phyloP scores from a whole-genome alignment of 306 rosid species.

The Cicer judaicum region DNA sequence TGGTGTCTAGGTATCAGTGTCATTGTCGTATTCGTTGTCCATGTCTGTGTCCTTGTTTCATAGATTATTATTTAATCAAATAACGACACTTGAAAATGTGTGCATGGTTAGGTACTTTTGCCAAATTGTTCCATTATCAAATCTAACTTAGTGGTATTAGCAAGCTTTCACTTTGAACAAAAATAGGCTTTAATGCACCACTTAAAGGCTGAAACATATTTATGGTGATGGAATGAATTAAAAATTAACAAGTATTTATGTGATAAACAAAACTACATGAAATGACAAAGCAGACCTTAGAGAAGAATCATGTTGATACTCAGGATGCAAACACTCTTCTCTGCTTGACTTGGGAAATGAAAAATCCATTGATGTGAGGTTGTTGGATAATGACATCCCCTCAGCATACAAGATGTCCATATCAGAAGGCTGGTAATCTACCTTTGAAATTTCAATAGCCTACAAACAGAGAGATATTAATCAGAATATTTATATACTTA shows the following conservation, averaged over 20 bases:
- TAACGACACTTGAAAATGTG: neutral
- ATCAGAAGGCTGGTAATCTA: constrained; percentile 72
- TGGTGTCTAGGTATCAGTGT: no score
- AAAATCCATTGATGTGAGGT: constrained; percentile 68
- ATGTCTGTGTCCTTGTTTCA: no score
- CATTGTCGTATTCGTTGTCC: no score
- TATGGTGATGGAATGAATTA: neutral
- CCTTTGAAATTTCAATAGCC: constrained; percentile 83
- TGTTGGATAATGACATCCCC: constrained; percentile 70
- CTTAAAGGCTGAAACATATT: neutral
- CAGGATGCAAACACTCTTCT: constrained; percentile 49
- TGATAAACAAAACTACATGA: neutral
- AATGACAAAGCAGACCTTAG: constrained; percentile 54
- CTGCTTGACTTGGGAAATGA: constrained; percentile 53
- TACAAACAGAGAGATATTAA: constrained; percentile 39
- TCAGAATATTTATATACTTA: neutral
- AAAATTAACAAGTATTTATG: constrained; percentile 7
- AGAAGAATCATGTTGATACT: constrained; percentile 56
- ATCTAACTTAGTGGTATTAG: constrained; percentile 11
- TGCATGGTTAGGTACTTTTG: constrained; percentile 1
- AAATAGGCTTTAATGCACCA: neutral
- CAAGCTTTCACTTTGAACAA: neutral
- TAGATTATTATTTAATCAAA: neutral
- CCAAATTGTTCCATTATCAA: constrained; percentile 2
- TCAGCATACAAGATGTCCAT: constrained; percentile 82